Base-by-base conservation (phyloP, 768 basidiomycete genomes). In the Mycena polygramma region DNA sequence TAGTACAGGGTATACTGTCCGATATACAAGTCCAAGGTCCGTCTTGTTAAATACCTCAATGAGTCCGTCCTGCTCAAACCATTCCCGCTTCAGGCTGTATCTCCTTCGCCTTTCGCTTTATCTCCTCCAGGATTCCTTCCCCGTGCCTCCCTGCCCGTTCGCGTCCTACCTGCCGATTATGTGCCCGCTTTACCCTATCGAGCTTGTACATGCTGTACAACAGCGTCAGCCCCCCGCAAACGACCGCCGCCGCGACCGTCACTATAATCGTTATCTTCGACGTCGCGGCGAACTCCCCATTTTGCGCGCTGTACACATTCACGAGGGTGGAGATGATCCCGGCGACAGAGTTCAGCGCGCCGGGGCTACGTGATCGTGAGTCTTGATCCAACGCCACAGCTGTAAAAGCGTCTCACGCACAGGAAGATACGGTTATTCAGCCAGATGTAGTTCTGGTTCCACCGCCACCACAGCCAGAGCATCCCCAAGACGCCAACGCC, bases 391-490 rank as follows among this genome's bases (percentile, higher is more conserved):
- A 7, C 24, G n/a, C 39, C 20, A 49, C 52, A 36, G 0, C n/a
- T 20, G 7, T 39, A 20, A 36, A 63, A 10, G 19, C 36, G 24
- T 41, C 35, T 45, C 7, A 52, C 87, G 64, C 69, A 90, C 89
- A 88, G 63, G 75, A 89, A 90, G 57, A 90, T 82, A 54, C 84
- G 88, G 77, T 88, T 88, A 17, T 85, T 78, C 30, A 86, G 75
- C 89, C 89, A 90, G 60, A 91, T 73, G 72, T 90, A 90, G 69
- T 90, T 91, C 59, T 78, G 79, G 73, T 79, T 82, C 89, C 89
- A 91, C 69, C 83, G 81, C 85, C 88, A 90, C 87, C 88, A 88
- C 24, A 90, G 74, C 81, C 85, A 90, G 30, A 83, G 68, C 89
- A 91, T 89, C 4, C 89, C 90, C 36, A 71, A 66, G 24, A 76